Conservation (phyloP, 768 basidiomycete species). For the Asterophora parasitica region DNA sequence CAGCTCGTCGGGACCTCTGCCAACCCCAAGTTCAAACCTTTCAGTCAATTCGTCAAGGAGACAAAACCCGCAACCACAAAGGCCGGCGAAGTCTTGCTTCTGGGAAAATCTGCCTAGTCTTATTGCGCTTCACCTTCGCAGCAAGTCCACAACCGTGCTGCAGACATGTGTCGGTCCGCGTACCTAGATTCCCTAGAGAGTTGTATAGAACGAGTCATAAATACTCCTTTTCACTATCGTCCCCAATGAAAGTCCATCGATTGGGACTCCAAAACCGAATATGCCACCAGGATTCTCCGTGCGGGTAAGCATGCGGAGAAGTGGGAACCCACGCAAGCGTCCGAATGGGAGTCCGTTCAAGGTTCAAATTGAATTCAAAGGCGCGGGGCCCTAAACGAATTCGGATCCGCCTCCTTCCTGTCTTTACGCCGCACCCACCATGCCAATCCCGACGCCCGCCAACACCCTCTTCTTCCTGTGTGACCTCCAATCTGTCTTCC, state of each 20-base stretch:
- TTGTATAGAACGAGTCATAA: background rate
- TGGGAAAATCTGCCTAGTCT: background rate
- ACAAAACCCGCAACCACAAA: constrained; percentile 59
- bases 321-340: background rate
- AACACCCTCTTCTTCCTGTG: constrained; percentile 18
- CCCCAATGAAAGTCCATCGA: background rate
- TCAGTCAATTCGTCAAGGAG: constrained; percentile 72
- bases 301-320: background rate
- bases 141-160: background rate
- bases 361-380: background rate
- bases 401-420: constrained; percentile 2
- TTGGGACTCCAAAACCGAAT: background rate
- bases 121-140: background rate
- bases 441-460: constrained; percentile 15
- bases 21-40: constrained; percentile 62
- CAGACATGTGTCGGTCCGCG: background rate
- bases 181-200: background rate
- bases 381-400: background rate
- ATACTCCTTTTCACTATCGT: background rate
- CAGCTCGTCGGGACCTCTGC: constrained; percentile 67
- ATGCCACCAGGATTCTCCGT: background rate
- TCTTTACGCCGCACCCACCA: constrained; percentile 2
- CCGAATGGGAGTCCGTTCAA: background rate
- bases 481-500: constrained; percentile 18
- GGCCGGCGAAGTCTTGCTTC: constrained; percentile 28